Base-by-base conservation (phyloP, 1,284 basidiomycete genomes). In the Gomphus bonarii region DNA sequence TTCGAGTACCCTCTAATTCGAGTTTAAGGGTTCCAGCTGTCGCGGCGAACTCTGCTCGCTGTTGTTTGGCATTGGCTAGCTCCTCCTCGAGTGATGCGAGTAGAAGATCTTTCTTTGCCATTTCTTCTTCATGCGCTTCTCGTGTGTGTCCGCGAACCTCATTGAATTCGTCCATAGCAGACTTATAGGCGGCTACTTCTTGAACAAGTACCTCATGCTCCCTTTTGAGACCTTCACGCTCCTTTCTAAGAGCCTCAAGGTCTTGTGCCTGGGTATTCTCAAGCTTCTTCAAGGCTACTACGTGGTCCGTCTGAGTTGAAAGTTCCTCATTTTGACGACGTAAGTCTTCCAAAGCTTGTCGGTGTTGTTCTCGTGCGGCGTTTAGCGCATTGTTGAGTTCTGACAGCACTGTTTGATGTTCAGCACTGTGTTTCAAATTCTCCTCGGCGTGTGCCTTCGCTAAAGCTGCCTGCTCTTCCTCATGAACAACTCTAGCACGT, bases 131-230 rank as follows among this genome's bases (percentile, higher is more conserved):
- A 61, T 87, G 82, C 18, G 68, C 64, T 46, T 70, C 68, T 28
- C 73, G 76, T 35, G 72, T 69, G 65, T 80, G 74, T 63, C 84
- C 79, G 31, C 74, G 78, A 30, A 77, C 63, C 16, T 74, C 64
- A 1, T 70, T 68, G 58, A 79, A 75, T 62, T 88, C 81, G 54
- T 79, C 75, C 10, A 79, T 74, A 3, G 80, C 76, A 44, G 73
- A 74, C 65, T 84, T 84, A 68, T 84, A 77, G 1, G 80, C 73
- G 59, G 80, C 79, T 6, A 87, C 69, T 64, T 91, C 81, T 59
- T 84, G 74, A 5, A 74, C 64, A 35, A 89, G 73, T 9, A 77
- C 61, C 20, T 81, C 78, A 51, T 63, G 63, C 53, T 82, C 77
- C 61, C 75, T 75, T 48, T 71, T 72, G 52, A 83, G 69, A 2